Percentiles rank a stretch among this genome's conserved stretches.
phyloP scores from a whole-genome alignment of 805 yeast species.

The Wickerhamomyces hampshirensis region DNA sequence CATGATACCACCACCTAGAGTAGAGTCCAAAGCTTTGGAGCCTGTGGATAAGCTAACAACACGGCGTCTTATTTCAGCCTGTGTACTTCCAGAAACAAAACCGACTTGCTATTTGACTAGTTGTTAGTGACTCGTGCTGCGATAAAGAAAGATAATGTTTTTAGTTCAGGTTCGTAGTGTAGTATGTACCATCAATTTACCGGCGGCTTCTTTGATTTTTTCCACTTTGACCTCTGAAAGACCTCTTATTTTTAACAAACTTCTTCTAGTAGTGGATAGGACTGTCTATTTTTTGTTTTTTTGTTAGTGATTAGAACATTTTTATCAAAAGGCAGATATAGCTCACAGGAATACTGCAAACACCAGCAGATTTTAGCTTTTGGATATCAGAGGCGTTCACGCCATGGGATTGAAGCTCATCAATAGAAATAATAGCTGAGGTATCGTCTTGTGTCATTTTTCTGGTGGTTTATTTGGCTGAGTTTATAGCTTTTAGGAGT shows the following conservation, averaged over 20 bases:
- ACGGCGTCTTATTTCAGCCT: constrained; percentile 57
- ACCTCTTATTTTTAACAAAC: constrained; percentile 62
- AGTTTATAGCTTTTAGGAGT: not conserved
- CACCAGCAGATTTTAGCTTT: constrained; percentile 62
- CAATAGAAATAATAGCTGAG: constrained; percentile 32
- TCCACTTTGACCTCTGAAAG: constrained; percentile 75
- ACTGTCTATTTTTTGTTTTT: constrained; percentile 33
- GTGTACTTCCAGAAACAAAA: constrained; percentile 68
- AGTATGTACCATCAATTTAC: constrained; percentile 42
- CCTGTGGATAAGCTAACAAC: constrained; percentile 70
- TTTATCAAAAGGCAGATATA: constrained; percentile 16
- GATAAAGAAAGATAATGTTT: too few relatives aligned
- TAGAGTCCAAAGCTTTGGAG: constrained; percentile 59
- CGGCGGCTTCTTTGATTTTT: constrained; percentile 68
- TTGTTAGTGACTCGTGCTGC: too few relatives aligned
- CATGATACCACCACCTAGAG: constrained; percentile 72
- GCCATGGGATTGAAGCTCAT: constrained; percentile 59
- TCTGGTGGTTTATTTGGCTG: not conserved
- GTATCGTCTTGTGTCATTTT: constrained; percentile 12
- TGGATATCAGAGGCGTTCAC: constrained; percentile 68
- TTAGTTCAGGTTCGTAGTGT: too few relatives aligned
- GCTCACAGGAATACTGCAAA: constrained; percentile 57
- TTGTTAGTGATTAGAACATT: not conserved
- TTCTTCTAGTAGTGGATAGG: constrained; percentile 58
- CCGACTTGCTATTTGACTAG: constrained; percentile 43